Conservation (phyloP, 108 stramenopile species). For the Nitzschia sp. region DNA sequence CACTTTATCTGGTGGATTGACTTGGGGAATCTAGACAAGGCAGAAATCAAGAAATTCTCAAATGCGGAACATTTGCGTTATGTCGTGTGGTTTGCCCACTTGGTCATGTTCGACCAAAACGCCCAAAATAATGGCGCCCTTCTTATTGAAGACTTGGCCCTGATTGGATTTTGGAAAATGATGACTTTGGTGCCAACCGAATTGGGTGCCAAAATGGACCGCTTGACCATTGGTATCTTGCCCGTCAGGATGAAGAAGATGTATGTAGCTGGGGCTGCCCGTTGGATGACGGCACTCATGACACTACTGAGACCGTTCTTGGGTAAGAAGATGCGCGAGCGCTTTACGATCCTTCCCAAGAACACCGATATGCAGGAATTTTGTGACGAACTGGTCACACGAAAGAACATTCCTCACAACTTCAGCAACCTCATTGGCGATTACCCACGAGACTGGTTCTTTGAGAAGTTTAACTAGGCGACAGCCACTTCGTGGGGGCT, state of each 20-base stretch:
- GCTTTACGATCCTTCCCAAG: conserved; percentile 20
- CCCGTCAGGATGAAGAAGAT: conserved; percentile 55
- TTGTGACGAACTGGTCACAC: conserved; percentile 10
- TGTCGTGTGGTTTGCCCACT: conserved; percentile 60
- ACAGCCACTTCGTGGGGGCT: background rate
- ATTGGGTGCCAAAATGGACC: conserved; percentile 54
- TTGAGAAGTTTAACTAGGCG: conserved; percentile 7
- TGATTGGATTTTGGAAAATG: conserved; percentile 48
- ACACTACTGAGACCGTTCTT: conserved; percentile 31
- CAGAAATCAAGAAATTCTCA: conserved; percentile 30
- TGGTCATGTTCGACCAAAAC: conserved; percentile 52
- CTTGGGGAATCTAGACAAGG: conserved; percentile 45
- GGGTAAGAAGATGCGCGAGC: conserved; percentile 36
- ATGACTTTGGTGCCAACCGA: conserved; percentile 65
- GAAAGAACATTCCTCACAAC: conserved; percentile 12
- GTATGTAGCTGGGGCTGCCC: conserved; percentile 14
- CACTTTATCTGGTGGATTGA: conserved; percentile 69
- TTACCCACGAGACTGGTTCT: background rate
- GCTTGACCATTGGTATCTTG: conserved; percentile 62
- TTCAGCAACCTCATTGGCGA: conserved; percentile 9
- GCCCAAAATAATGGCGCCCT: conserved; percentile 60
- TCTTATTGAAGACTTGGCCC: conserved; percentile 49
- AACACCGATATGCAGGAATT: conserved; percentile 1
- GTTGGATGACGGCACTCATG: conserved; percentile 29
- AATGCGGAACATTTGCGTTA: conserved; percentile 8